These are phyloP conservation scores for Mortierella hygrophila DNA, from an alignment of 192 early-diverging fungal species.

Conservation along the genomic window DNA sequence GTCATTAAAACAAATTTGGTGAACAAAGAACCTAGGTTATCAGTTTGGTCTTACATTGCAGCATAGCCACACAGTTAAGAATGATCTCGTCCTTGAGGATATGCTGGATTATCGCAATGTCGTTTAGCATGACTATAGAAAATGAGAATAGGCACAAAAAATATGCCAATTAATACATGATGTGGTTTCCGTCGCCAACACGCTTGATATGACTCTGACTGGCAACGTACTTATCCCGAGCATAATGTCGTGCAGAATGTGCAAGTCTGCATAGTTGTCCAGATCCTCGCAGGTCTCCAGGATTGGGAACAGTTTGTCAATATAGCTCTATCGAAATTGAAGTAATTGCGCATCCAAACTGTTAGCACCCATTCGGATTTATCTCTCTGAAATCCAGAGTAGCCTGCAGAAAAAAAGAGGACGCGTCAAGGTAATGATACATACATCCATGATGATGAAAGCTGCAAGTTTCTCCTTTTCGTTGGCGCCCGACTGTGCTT, in stretches of 20 bases:
- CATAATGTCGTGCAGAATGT: constrained; percentile 80
- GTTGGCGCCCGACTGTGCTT: constrained; percentile 64
- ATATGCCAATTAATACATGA: not conserved
- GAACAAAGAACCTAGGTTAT: not conserved
- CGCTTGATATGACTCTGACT: not conserved
- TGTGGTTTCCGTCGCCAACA: not conserved
- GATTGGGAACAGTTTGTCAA: constrained; percentile 76
- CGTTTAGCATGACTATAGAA: constrained; percentile 80
- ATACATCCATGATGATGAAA: constrained; percentile 72
- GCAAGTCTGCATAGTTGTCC: constrained; percentile 80
- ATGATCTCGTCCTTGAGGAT: constrained; percentile 86
- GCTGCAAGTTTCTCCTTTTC: constrained; percentile 75
- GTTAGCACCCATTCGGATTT: not conserved
- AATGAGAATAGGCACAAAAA: not conserved
- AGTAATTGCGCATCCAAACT: not conserved
- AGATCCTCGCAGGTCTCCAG: constrained; percentile 88
- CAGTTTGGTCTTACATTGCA: constrained; percentile 78
- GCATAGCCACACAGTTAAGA: constrained; percentile 77
- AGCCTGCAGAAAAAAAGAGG: not conserved
- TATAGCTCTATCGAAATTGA: constrained; percentile 67
- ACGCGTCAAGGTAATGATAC: not conserved
- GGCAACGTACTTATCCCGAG: constrained; percentile 75
- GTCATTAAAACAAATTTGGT: not conserved
- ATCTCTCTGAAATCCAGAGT: not conserved
- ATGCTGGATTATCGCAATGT: constrained; percentile 77